Evolutionary conservation across 257 asterid genomes (phyloP).

Genomic region (Scutellaria baicalensis): DNA sequence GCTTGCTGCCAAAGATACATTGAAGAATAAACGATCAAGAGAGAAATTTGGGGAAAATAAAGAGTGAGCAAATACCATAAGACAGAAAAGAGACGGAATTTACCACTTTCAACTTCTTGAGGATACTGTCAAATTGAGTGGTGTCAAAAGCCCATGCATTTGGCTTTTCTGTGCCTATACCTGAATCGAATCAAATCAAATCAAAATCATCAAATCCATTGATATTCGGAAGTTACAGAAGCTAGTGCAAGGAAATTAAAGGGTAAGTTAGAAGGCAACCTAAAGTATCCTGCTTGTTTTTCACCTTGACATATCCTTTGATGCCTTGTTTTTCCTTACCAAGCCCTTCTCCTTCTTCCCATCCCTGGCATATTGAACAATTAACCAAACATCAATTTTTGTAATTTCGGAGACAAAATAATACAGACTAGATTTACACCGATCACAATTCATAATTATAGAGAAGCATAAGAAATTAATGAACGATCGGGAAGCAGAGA

Average conservation of each 20-base stretch:
- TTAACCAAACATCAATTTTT: not conserved
- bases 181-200: slow-evolving; percentile 28
- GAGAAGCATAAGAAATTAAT: not conserved
- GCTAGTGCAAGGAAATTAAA: not conserved
- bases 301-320: slow-evolving; percentile 80
- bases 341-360: slow-evolving; percentile 99
- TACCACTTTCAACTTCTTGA: slow-evolving; percentile 92
- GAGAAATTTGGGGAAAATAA: not conserved
- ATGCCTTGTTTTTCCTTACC: slow-evolving; percentile 98
- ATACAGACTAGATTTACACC: not conserved
- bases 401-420: not conserved
- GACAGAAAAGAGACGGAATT: not conserved
- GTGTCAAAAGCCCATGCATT: slow-evolving; percentile 97
- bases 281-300: slow-evolving; percentile 83
- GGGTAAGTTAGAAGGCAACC: slow-evolving; percentile 31
- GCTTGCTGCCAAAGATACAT: slow-evolving; percentile 52
- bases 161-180: slow-evolving; percentile 77
- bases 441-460: not conserved
- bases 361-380: slow-evolving; percentile 43
- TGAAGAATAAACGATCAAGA: not conserved
- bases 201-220: not conserved
- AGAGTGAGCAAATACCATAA: not conserved
- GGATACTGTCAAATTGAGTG: slow-evolving; percentile 84
- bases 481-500: not conserved
- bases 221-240: not conserved